Percentiles rank a stretch among this genome's conserved stretches.
phyloP scores from a whole-genome alignment of 257 asterid species.

The Cordia subcordata region DNA sequence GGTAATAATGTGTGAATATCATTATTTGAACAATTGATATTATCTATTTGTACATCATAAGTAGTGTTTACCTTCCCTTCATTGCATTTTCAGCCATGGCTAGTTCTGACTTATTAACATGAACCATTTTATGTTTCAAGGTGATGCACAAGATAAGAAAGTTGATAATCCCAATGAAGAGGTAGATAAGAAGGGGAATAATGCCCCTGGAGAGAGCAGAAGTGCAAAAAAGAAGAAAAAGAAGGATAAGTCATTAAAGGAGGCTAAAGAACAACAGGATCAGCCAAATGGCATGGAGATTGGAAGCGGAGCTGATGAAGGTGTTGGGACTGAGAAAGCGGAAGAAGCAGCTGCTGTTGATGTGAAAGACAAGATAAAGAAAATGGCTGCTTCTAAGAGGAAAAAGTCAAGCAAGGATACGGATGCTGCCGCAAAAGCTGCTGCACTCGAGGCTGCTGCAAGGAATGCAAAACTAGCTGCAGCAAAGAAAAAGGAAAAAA shows the following conservation, averaged over 20 bases:
- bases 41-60: too few species aligned
- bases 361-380: conserved; percentile 74
- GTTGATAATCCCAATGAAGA: conserved; percentile 39
- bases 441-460: conserved; percentile 89
- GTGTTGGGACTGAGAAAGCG: conserved; percentile 35
- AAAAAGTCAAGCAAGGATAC: conserved; percentile 85
- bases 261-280: conserved; percentile 55
- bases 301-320: conserved; percentile 42
- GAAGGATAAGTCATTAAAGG: conserved; percentile 74
- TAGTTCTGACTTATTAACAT: too few species aligned
- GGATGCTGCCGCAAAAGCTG: conserved; percentile 84
- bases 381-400: conserved; percentile 68
- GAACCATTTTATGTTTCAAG: conserved; percentile 15
- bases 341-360: conserved; percentile 54
- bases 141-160: conserved; percentile 39
- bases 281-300: conserved; percentile 36
- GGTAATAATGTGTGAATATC: conserved; percentile 34
- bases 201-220: conserved; percentile 66
- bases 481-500: conserved; percentile 96
- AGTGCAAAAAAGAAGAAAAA: conserved; percentile 88
- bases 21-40: too few species aligned
- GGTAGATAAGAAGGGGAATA: conserved; percentile 49
- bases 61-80: too few species aligned
- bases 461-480: conserved; percentile 84
- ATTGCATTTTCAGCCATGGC: too few species aligned